Percentiles rank a stretch among this genome's conserved stretches.
These are phyloP conservation scores for Brassica cretica DNA, from an alignment of 345 rosid genomes.

Conservation along the genomic window DNA sequence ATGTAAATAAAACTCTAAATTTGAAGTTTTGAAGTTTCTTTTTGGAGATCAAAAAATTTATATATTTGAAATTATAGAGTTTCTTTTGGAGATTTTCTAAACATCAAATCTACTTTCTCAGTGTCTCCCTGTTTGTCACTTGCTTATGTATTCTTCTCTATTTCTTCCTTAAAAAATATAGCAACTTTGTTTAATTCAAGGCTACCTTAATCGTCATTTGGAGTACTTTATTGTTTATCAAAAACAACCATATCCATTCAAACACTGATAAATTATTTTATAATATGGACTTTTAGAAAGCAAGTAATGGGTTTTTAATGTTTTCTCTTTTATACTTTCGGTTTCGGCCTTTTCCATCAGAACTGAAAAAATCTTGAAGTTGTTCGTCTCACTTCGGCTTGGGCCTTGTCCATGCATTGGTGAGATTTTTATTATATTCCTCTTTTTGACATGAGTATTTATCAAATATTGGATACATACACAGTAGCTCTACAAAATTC, in stretches of 20 bases:
- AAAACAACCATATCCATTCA: not conserved
- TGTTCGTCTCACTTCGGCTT: not conserved
- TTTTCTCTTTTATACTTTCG: not conserved
- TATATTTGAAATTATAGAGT: no score
- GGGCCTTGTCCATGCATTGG: constrained; percentile 10
- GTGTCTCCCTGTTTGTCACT: constrained; percentile 19
- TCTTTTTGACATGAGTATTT: not conserved
- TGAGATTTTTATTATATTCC: not conserved
- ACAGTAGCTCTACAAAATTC: not conserved
- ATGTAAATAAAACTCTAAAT: no score
- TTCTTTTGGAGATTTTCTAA: not conserved
- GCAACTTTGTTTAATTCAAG: not conserved
- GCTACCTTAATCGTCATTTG: not conserved
- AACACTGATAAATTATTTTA: not conserved
- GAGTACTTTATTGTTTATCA: not conserved
- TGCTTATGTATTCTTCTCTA: not conserved
- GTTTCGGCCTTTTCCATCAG: constrained; percentile 12
- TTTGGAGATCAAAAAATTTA: no score
- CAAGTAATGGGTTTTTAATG: not conserved
- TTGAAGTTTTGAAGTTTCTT: no score
- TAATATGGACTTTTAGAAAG: not conserved
- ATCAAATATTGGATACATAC: not conserved
- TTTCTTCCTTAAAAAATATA: not conserved
- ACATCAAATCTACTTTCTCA: constrained; percentile 23
- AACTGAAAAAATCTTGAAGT: not conserved